Evolutionary conservation across 164 flowering plant genomes (phyloP).

Genomic region (Aristolochia fimbriata): DNA sequence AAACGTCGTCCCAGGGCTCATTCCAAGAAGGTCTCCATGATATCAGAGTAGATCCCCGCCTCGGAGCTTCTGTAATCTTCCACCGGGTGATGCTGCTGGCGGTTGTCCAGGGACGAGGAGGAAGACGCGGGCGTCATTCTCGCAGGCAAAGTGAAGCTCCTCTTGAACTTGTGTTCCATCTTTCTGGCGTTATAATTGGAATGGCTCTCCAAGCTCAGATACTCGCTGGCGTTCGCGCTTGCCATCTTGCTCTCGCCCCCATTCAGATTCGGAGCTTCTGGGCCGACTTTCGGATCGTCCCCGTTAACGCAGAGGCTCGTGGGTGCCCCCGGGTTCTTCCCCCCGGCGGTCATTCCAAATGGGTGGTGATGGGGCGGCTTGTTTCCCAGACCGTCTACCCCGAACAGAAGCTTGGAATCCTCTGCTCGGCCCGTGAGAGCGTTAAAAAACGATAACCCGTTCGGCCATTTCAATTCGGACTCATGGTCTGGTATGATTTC

Average conservation of each 20-base stretch:
- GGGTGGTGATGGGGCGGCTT: conserved; percentile 7
- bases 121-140: conserved; percentile 50
- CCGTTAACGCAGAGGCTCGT: conserved; percentile 1
- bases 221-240: conserved; percentile 47
- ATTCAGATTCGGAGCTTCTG: background rate
- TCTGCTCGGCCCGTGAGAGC: conserved; percentile 16
- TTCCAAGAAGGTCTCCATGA: conserved; percentile 22
- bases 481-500: conserved; percentile 71
- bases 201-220: conserved; percentile 72
- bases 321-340: conserved; percentile 1
- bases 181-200: conserved; percentile 30
- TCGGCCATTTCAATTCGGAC: conserved; percentile 92
- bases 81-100: background rate
- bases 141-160: conserved; percentile 82
- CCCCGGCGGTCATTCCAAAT: conserved; percentile 1
- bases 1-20: background rate
- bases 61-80: conserved; percentile 35
- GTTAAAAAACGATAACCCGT: conserved; percentile 58
- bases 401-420: conserved; percentile 16
- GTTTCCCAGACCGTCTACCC: conserved; percentile 5
- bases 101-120: conserved; percentile 60
- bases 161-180: conserved; percentile 70
- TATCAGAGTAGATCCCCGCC: conserved; percentile 65
- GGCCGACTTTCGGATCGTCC: conserved; percentile 4
- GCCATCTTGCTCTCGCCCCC: conserved; percentile 7